A percentile compares a stretch with the other conserved stretches of the same genome.
Conservation (phyloP, 805 yeast species). For the Wickerhamiella azymoides region DNA sequence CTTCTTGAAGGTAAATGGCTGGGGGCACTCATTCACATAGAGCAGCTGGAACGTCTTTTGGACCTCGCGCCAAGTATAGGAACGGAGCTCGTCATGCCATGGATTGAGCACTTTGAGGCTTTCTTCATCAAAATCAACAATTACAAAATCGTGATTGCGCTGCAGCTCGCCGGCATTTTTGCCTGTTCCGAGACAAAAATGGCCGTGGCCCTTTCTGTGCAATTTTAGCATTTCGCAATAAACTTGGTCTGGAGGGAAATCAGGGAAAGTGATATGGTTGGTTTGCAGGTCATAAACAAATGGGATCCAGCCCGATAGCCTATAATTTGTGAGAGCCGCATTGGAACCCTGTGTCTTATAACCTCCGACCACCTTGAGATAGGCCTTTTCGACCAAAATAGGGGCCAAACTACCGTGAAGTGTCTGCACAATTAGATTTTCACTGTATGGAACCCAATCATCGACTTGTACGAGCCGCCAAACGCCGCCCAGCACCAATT, state of each 20-base stretch:
- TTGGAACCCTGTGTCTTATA: conserved; percentile 63
- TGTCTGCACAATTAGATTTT: not conserved
- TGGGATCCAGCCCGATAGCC: conserved; percentile 62
- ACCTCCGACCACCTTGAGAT: conserved; percentile 45
- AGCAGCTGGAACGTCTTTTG: conserved; percentile 4
- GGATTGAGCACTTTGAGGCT: conserved; percentile 9
- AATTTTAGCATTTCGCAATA: conserved; percentile 26
- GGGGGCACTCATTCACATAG: conserved; percentile 2
- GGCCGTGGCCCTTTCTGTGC: conserved; percentile 27
- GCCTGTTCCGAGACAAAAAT: conserved; percentile 62
- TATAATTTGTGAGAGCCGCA: conserved; percentile 52
- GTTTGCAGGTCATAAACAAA: conserved; percentile 31
- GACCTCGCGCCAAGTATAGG: conserved; percentile 1
- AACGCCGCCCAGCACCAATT: conserved; percentile 40
- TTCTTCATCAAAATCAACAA: conserved; percentile 29
- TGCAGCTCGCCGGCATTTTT: conserved; percentile 29
- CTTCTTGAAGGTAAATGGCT: not conserved
- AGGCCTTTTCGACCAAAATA: conserved; percentile 66
- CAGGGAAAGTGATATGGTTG: conserved; percentile 22
- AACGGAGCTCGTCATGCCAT: conserved; percentile 3
- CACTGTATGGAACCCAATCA: conserved; percentile 31
- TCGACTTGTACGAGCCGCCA: conserved; percentile 35
- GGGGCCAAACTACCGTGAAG: conserved; percentile 36
- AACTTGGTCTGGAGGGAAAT: conserved; percentile 15
- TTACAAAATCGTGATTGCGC: conserved; percentile 58